Evolutionary conservation across 345 rosid species (phyloP), one percentile per base, ranked within the genome.

Genomic region (Conringia planisiliqua): DNA sequence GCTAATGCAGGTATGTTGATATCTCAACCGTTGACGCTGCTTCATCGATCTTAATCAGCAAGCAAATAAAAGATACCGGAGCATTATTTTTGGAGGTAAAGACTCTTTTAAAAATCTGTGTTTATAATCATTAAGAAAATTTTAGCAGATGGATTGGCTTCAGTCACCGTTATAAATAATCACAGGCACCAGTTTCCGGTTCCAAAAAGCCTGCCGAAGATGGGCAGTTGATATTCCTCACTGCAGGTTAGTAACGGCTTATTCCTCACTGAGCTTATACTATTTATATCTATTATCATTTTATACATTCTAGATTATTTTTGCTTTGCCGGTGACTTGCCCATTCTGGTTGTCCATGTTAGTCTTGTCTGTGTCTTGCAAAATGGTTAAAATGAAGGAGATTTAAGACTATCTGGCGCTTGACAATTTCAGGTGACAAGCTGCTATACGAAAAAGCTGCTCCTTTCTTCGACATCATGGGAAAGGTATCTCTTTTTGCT

Each of bases 121-220:
- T 59, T 58, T 26, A 58, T 18, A 42, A 44, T 71, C 46, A 24
- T 14, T 13, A 18, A 4, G 14, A 2, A 22, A 13, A 50, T 62
- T 35, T 35, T 65, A 33, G 35, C 46, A 29, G n/a, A 55, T 16
- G 8, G 0, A 9, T 12, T 62, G 11, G 46, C 18, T 64, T 73
- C 11, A 59, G 13, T 47, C 20, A 3, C 42, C 62, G 72, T n/a
- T 5, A 4, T 6, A 57, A 16, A 58, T 57, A 48, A 73, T 50
- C 68, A 27, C 46, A 93, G 97, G 97, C 98, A 80, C 97, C 98
- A 75, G 98, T 93, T 75, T 90, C 98, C 10, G 97, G 97, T 74
- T 91, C 97, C 57, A 89, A 91, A 81, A 93, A 91, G 82, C 97
- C 97, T 7, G 96, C 97, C 13, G 92, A 91, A 84, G 97, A 93